Evolutionary conservation across 208 protist species (phyloP), one percentile per base, ranked within the genome.

Genomic region (Pavlovales sp.): DNA sequence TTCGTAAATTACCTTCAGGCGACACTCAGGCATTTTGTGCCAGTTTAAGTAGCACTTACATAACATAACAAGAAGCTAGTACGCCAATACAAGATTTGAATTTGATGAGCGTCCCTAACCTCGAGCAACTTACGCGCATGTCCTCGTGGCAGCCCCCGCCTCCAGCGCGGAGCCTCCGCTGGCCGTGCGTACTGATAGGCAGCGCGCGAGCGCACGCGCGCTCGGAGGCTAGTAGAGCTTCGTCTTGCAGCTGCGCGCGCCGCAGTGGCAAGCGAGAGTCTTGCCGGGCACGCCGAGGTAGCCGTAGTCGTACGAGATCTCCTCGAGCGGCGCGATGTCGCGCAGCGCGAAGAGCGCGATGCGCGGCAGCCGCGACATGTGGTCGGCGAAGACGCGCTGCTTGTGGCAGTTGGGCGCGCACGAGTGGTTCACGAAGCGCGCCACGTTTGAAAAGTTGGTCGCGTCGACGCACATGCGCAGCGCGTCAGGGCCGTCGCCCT

Each of bases 381-480:
- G 83, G 36, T 87, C 83, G 71, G 57, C 76, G 39, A 87, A 87
- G 2, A 87, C 83, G 71, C 83, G 83, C 83, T 87, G 83, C 83
- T 87, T 87, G 40, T 66, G 57, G 47, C 34, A 77, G 71, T 79
- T 79, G 22, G 83, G 83, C 14, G 76, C 83, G 83, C 83, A 87
- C 4, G 67, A 79, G 83, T 87, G 83, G 41, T 87, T 87, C 28
- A 87, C 20, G 83, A 87, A 87, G 7, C 83, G 83, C 11, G 57
- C 83, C 4, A 87, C 8, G 71, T 79, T 87, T 40, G 83, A 87
- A 67, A 87, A 87, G 38, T 40, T 36, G 8, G 83, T 87, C 22
- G 83, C 83, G 41, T 87, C 83, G 37, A 87, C 76, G 83, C 83
- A 87, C 83, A 87, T 87, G 39, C 67, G 67, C 5, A 87, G n/a